Evolutionary conservation across 768 basidiomycete genomes (phyloP).

Genomic region (Tephrocybe sp.): DNA sequence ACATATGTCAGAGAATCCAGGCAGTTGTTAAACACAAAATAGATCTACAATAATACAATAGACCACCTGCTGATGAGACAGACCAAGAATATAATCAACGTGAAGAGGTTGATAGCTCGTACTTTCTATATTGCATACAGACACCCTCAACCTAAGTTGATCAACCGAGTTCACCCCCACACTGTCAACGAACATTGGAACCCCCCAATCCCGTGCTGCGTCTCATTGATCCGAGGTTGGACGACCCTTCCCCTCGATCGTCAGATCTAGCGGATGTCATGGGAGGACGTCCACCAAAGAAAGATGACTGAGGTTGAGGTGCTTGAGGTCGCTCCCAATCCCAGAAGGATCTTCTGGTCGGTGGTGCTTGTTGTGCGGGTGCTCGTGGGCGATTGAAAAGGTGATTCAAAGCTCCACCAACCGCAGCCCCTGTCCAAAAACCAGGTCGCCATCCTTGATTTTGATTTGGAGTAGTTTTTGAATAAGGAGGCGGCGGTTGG

Average conservation of each 20-base stretch:
- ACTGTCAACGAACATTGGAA: conserved; percentile 59
- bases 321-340: conserved; percentile 58
- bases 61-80: too few species aligned
- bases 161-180: not conserved
- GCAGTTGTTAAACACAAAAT: too few species aligned
- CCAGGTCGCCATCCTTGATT: conserved; percentile 59
- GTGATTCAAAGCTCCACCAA: conserved; percentile 70
- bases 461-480: conserved; percentile 33
- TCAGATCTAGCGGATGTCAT: conserved; percentile 23
- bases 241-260: conserved; percentile 70
- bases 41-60: too few species aligned
- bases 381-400: conserved; percentile 41
- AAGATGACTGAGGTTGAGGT: conserved; percentile 26
- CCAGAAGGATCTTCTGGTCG: conserved; percentile 34
- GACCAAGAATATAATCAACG: too few species aligned
- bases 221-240: conserved; percentile 69
- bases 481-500: conserved; percentile 63
- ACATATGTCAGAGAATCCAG: too few species aligned
- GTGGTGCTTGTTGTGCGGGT: conserved; percentile 3
- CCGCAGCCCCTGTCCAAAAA: conserved; percentile 82
- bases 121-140: too few species aligned
- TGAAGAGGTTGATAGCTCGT: too few species aligned
- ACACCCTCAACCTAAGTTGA: too few species aligned
- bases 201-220: conserved; percentile 81
- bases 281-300: conserved; percentile 29